These are phyloP conservation scores for Leishmania mexicana DNA, from an alignment of 208 protist genomes.

Conservation along the genomic window DNA sequence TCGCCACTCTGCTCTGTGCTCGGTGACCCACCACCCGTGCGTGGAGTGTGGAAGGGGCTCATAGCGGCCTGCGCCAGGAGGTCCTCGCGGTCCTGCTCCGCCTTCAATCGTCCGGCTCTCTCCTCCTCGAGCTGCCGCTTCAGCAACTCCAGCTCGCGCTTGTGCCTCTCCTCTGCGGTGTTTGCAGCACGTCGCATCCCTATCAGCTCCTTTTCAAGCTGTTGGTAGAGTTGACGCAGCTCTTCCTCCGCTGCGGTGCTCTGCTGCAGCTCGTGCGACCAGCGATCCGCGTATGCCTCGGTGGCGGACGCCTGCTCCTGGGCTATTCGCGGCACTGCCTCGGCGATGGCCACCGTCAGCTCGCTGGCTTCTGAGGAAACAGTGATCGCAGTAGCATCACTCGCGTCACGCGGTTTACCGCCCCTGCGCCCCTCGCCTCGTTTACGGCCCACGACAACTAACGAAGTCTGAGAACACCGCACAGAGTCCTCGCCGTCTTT, in stretches of 20 bases:
- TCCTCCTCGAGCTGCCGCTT: constrained; percentile 35
- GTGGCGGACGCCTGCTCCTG: constrained; percentile 12
- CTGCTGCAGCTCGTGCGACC: constrained; percentile 11
- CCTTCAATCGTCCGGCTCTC: constrained; percentile 15
- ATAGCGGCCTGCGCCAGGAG: constrained; percentile 21
- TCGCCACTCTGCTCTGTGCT: background rate
- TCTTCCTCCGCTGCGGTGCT: constrained; percentile 13
- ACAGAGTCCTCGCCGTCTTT: background rate
- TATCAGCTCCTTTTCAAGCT: constrained; percentile 26
- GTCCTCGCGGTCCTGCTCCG: constrained; percentile 41
- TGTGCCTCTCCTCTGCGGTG: constrained; percentile 19
- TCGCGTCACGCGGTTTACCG: background rate
- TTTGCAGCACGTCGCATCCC: background rate
- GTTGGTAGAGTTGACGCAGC: constrained; percentile 18
- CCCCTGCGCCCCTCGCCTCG: background rate
- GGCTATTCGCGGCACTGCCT: constrained; percentile 23
- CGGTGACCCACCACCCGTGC: background rate
- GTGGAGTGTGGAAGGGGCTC: constrained; percentile 7
- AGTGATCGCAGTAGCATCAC: background rate
- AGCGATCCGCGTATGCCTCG: constrained; percentile 9
- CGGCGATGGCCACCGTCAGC: constrained; percentile 12
- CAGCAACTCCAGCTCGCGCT: constrained; percentile 33
- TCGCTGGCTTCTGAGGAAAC: background rate
- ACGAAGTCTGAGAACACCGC: constrained; percentile 2
- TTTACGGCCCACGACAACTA: background rate